These are phyloP conservation scores for Gossypium thurberi DNA, from an alignment of 345 rosid genomes.

Conservation along the genomic window DNA sequence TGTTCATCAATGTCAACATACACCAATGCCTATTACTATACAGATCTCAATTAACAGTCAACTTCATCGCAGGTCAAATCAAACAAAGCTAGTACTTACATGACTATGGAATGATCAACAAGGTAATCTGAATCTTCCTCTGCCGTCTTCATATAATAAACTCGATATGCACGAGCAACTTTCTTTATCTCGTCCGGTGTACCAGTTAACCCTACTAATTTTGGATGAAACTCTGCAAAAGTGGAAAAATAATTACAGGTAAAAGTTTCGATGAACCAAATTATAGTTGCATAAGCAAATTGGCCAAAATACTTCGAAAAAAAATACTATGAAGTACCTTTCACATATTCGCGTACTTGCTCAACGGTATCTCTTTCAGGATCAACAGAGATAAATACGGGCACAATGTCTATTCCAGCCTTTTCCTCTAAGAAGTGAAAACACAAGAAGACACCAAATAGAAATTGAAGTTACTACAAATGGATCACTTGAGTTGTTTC, in stretches of 20 bases:
- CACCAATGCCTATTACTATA: neutral
- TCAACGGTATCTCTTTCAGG: slow-evolving; percentile 94
- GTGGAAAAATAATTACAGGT: neutral
- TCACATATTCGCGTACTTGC: slow-evolving; percentile 87
- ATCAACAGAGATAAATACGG: slow-evolving; percentile 87
- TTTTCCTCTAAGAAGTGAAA: slow-evolving; percentile 49
- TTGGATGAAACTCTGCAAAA: slow-evolving; percentile 77
- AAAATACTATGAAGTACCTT: slow-evolving; percentile 43
- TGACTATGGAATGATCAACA: slow-evolving; percentile 96
- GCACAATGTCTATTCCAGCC: slow-evolving; percentile 61
- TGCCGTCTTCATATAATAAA: slow-evolving; percentile 91
- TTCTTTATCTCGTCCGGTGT: slow-evolving; percentile 63
- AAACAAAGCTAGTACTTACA: slow-evolving; percentile 37
- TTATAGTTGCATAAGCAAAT: neutral
- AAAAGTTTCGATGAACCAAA: neutral
- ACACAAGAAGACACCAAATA: slow-evolving; percentile 11
- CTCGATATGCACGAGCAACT: slow-evolving; percentile 87
- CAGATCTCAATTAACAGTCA: neutral
- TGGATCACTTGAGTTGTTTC: neutral
- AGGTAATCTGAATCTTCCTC: slow-evolving; percentile 99
- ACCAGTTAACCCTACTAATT: slow-evolving; percentile 82
- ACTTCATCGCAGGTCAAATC: neutral
- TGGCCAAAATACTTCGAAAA: neutral
- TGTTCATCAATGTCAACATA: neutral
- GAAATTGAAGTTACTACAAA: neutral